Conservation (phyloP, 768 basidiomycete genomes). For the Termitomyces heimii region DNA sequence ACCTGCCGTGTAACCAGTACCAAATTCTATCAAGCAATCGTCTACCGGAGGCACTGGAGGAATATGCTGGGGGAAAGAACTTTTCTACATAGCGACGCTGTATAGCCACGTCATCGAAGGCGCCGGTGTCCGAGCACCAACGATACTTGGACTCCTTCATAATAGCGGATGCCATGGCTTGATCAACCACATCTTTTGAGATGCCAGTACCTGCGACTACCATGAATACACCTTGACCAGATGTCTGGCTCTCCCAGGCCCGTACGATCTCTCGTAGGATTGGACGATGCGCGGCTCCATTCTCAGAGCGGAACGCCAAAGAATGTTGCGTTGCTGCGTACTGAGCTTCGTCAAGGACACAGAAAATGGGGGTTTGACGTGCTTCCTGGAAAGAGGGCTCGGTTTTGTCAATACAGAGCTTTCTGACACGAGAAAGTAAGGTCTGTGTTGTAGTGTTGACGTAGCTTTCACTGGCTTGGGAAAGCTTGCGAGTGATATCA, state of each 20-base stretch:
- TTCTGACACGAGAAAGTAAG: constrained; percentile 25
- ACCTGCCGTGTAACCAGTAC: constrained; percentile 45
- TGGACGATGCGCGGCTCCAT: constrained; percentile 28
- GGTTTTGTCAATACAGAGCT: constrained; percentile 13
- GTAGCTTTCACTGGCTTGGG: constrained; percentile 26
- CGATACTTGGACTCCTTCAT: constrained; percentile 42
- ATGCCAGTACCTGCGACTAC: constrained; percentile 41
- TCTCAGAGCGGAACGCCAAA: constrained; percentile 31
- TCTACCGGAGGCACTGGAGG: constrained; percentile 21
- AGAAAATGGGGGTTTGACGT: constrained; percentile 31
- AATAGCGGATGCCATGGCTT: constrained; percentile 38
- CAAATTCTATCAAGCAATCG: constrained; percentile 32
- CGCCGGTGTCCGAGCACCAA: constrained; percentile 39
- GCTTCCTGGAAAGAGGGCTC: constrained; percentile 9
- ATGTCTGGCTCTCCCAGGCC: constrained; percentile 32
- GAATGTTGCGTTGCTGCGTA: constrained; percentile 33
- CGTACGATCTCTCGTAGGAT: constrained; percentile 37
- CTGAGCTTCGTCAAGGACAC: constrained; percentile 41
- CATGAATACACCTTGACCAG: constrained; percentile 36
- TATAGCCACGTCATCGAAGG: constrained; percentile 27
- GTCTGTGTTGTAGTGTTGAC: constrained; percentile 27
- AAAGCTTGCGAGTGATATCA: constrained; percentile 27
- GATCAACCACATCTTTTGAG: constrained; percentile 37
- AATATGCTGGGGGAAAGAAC: constrained; percentile 28
- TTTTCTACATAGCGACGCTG: constrained; percentile 31